Evolutionary conservation across 1,284 basidiomycete genomes (phyloP).

Genomic region (Apiotrichum gracile): DNA sequence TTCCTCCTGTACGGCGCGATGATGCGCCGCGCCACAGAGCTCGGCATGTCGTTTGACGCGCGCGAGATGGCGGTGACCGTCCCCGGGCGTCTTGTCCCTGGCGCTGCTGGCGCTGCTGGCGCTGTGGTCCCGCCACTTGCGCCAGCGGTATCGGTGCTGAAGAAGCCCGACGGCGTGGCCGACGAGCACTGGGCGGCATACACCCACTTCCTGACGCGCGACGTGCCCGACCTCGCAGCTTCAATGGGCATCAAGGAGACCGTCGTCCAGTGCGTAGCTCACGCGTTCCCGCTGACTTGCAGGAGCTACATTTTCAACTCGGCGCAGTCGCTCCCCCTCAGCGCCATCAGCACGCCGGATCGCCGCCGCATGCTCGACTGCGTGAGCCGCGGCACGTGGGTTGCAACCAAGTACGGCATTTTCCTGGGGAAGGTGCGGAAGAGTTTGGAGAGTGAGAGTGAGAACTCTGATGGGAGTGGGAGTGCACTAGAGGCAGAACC

Average conservation of each 20-base stretch:
- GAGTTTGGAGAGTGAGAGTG: not conserved
- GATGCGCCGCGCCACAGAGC: not conserved
- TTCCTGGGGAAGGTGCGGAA: not conserved
- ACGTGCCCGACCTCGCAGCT: not conserved
- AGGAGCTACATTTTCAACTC: not conserved
- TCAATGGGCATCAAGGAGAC: not conserved
- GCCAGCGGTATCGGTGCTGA: too few relatives aligned
- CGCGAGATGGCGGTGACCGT: not conserved
- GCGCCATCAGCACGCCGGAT: not conserved
- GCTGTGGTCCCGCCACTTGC: too few relatives aligned
- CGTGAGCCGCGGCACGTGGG: not conserved
- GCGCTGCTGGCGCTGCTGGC: too few relatives aligned
- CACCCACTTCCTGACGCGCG: not conserved
- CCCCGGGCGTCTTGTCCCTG: not conserved
- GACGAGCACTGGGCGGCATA: not conserved
- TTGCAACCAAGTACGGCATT: not conserved
- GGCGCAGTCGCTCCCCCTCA: not conserved
- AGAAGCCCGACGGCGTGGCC: not conserved
- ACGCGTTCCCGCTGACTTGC: not conserved
- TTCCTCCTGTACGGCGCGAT: constrained; percentile 30
- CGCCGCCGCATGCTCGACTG: not conserved
- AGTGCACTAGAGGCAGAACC: too few relatives aligned
- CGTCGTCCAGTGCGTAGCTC: not conserved
- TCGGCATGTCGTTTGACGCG: not conserved
- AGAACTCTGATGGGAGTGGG: too few relatives aligned